Percentiles rank a stretch among this genome's conserved stretches.
These are phyloP conservation scores for Jatropha curcas DNA, from an alignment of 345 rosid species.

Conservation along the genomic window DNA sequence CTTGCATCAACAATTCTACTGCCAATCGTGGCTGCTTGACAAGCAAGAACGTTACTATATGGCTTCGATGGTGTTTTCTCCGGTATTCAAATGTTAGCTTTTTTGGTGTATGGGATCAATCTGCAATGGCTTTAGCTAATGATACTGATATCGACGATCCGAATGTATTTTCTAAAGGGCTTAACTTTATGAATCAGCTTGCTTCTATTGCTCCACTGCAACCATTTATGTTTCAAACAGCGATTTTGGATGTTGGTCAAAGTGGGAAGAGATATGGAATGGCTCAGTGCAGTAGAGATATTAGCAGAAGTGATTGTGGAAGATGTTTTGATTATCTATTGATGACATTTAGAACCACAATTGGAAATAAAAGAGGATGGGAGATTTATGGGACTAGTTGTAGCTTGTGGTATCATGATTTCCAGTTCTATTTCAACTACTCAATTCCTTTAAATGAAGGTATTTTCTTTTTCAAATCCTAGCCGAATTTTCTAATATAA, in stretches of 20 bases:
- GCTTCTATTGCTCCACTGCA: slow-evolving; percentile 29
- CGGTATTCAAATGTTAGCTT: slow-evolving; percentile 36
- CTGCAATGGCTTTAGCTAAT: slow-evolving; percentile 30
- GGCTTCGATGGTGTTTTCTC: slow-evolving; percentile 41
- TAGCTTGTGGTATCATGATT: slow-evolving; percentile 47
- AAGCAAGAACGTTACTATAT: slow-evolving; percentile 30
- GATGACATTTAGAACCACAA: slow-evolving; percentile 26
- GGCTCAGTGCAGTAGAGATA: slow-evolving; percentile 47
- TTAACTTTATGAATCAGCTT: slow-evolving; percentile 35
- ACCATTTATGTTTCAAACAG: slow-evolving; percentile 34
- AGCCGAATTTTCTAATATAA: too few relatives aligned
- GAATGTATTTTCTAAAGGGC: slow-evolving; percentile 25
- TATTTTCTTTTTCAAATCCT: neutral
- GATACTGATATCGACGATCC: slow-evolving; percentile 40
- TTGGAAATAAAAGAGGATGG: slow-evolving; percentile 48
- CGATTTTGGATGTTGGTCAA: slow-evolving; percentile 36
- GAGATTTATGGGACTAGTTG: slow-evolving; percentile 51
- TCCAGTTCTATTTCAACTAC: slow-evolving; percentile 37
- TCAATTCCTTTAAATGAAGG: slow-evolving; percentile 29
- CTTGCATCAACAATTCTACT: slow-evolving; percentile 34
- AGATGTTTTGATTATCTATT: slow-evolving; percentile 35
- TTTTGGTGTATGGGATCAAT: slow-evolving; percentile 35
- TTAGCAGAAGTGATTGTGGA: slow-evolving; percentile 33
- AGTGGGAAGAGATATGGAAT: slow-evolving; percentile 45
- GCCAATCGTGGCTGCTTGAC: slow-evolving; percentile 15